Percentiles rank a stretch among this genome's conserved stretches.
phyloP scores from a whole-genome alignment of 2,329 filamentous ascomycete species.

The Trichoderma citrinoviride region DNA sequence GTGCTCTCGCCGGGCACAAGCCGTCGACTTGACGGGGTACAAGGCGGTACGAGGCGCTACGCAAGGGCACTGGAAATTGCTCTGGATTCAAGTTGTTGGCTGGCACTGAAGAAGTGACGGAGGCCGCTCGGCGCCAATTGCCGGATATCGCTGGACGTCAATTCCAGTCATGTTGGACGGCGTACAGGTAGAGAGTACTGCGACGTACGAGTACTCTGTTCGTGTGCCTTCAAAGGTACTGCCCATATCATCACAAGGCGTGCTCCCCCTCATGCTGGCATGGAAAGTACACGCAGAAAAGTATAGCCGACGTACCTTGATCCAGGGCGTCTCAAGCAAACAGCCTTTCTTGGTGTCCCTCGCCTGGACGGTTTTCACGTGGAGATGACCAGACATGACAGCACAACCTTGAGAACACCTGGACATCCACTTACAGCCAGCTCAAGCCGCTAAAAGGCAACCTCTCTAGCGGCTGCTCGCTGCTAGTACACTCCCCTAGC shows the following conservation, averaged over 20 bases:
- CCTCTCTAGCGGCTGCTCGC: neutral
- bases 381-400: neutral
- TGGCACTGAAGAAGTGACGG: neutral
- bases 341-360: neutral
- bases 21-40: neutral
- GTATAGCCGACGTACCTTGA: no score
- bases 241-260: no score
- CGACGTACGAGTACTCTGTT: neutral
- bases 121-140: neutral
- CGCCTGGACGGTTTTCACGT: neutral
- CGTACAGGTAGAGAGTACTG: neutral
- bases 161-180: neutral
- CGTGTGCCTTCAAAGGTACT: no score
- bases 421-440: no score
- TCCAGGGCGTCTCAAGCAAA: neutral
- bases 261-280: no score
- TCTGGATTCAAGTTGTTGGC: neutral
- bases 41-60: neutral
- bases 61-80: neutral
- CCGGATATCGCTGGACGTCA: constrained; percentile 2
- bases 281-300: no score
- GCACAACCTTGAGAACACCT: no score
- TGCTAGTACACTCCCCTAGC: neutral
- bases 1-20: neutral
- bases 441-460: neutral